phyloP scores from a whole-genome alignment of 1,139 yeast genomes.

The Geotrichum siamense region DNA sequence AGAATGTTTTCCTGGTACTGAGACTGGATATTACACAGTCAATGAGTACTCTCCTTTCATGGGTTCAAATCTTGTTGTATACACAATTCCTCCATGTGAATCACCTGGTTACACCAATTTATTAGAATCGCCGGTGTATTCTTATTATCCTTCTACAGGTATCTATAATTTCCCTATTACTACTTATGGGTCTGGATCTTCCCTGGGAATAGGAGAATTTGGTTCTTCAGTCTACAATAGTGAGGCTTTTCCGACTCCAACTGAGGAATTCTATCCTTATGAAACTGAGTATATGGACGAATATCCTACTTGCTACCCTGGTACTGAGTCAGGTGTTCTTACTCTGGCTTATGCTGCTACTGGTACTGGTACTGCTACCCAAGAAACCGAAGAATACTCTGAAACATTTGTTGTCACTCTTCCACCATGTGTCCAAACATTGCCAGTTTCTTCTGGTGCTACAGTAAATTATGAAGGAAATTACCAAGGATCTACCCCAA shows the following conservation, averaged over 20 bases:
- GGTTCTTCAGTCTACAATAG: too few relatives aligned
- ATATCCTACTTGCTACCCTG: neutral
- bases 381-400: neutral
- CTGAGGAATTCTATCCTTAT: neutral
- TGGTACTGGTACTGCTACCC: neutral
- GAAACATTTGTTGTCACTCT: neutral
- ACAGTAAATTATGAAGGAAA: too few relatives aligned
- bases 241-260: too few relatives aligned
- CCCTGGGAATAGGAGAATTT: too few relatives aligned
- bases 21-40: neutral
- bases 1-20: neutral
- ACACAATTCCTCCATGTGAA: neutral
- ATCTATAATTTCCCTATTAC: too few relatives aligned
- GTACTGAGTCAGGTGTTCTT: slow-evolving; percentile 1
- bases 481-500: too few relatives aligned
- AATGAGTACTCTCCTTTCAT: neutral
- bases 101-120: neutral
- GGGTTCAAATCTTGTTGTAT: neutral
- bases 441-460: neutral
- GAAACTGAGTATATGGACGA: neutral
- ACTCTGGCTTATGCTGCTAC: neutral
- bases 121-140: neutral
- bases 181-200: too few relatives aligned
- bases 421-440: neutral
- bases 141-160: neutral